These are phyloP conservation scores for Fusarium praegraminearum DNA, from an alignment of 2,329 filamentous ascomycete species.

Conservation along the genomic window DNA sequence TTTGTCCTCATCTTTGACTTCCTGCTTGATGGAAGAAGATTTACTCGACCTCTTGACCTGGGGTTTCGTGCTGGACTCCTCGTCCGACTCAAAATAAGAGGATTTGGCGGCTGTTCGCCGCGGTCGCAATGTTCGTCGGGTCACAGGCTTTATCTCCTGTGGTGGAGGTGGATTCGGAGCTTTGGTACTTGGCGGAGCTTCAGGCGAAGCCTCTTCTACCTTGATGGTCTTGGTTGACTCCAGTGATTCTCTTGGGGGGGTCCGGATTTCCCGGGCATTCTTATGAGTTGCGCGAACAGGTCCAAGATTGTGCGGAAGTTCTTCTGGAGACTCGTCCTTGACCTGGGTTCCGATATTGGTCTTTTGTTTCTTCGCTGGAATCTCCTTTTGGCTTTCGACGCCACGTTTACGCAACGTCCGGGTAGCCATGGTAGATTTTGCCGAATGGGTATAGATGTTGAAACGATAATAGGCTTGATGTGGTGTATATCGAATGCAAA, in stretches of 20 bases:
- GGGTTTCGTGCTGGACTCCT: conserved; percentile 18
- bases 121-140: conserved; percentile 32
- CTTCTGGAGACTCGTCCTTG: conserved; percentile 13
- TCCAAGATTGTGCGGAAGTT: conserved; percentile 40
- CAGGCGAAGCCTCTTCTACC: conserved; percentile 8
- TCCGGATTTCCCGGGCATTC: conserved; percentile 6
- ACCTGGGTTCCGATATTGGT: not conserved
- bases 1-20: conserved; percentile 26
- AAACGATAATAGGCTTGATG: conserved; percentile 1
- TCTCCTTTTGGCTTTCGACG: not conserved
- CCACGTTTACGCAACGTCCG: conserved; percentile 35
- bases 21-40: conserved; percentile 23
- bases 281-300: conserved; percentile 16
- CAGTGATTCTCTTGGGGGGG: not conserved
- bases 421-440: conserved; percentile 20
- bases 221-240: not conserved
- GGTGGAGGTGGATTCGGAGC: not conserved
- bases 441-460: not conserved
- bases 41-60: conserved; percentile 5
- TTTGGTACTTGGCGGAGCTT: not conserved
- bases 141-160: not conserved
- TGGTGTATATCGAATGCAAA: not conserved
- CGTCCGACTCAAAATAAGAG: conserved; percentile 42
- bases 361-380: conserved; percentile 22
- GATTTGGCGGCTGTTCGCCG: conserved; percentile 25